Base-by-base conservation (phyloP, 2,329 filamentous ascomycete genomes). In the Aspergillus intermedius region DNA sequence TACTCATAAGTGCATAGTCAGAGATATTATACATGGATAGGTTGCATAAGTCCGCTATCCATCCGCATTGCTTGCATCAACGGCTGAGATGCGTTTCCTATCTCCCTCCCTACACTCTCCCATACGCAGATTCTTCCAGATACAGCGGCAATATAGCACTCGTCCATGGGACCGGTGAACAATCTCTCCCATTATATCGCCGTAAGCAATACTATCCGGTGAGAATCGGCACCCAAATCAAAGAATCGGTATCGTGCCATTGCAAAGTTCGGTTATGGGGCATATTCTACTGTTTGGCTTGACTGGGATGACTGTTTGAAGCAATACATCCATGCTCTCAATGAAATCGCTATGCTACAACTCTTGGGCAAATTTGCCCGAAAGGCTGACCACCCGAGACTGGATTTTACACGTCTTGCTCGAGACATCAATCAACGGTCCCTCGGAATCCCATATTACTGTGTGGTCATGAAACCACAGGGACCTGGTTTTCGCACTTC, bases 261-360 rank as follows among this genome's bases (percentile, higher is more conserved):
- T 41, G 54, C 54, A 4, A 62, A 61, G 51, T 55, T 61, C 28
- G 60, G 61, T 0, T 61, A 54, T 45, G 58, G 59, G 17, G 56
- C 55, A 2, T 57, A 56, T 32, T 62, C 59, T 1, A 59, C 61
- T 5, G 55, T 60, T 32, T 63, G 59, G 60, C 58, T 58, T 28
- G 53, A 53, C 4, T 50, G 52, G 46, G 56, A 61, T 45, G 42
- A 54, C 41, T 54, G 46, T 35, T 15, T 39, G 12, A 52, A 57
- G 17, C 17, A 55, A 42, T 59, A 58, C 43, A 19, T 19, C 17
- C 17, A 19, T 19, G 17, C 59, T 13, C 17, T 51, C 43, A 61
- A 60, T 39, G 59, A 61, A 49, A 42, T 60, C 13, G 49, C 49
- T 2, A 59, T 56, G 54, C 54, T 61, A 0, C 48, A 41, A 22